A percentile compares a stretch with the other conserved stretches of the same genome.
These are phyloP conservation scores for Fraxinus floribunda DNA, from an alignment of 305 asterid genomes.

Conservation along the genomic window DNA sequence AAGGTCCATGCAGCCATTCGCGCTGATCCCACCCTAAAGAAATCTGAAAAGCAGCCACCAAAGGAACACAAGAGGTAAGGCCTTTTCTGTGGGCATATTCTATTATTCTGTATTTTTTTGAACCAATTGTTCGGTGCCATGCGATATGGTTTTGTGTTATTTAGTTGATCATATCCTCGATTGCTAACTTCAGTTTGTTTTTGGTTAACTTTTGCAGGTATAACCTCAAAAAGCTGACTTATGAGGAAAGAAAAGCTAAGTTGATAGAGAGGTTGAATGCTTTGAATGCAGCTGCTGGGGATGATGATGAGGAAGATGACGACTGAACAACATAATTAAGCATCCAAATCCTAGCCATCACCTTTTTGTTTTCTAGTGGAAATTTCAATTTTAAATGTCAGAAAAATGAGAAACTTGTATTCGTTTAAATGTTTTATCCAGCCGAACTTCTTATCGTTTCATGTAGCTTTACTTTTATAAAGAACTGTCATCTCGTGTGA, in stretches of 20 bases:
- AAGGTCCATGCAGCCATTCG: constrained; percentile 76
- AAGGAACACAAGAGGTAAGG: constrained; percentile 59
- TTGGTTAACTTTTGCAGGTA: constrained; percentile 28
- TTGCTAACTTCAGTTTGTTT: not conserved
- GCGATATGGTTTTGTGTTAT: no score
- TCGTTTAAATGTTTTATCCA: not conserved
- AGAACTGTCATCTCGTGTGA: not conserved
- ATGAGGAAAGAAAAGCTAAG: constrained; percentile 43
- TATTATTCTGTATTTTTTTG: not conserved
- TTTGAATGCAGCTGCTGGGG: constrained; percentile 41
- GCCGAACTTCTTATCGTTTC: not conserved
- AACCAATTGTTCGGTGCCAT: not conserved
- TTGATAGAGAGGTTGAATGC: constrained; percentile 51
- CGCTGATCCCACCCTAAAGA: constrained; percentile 49
- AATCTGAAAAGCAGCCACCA: constrained; percentile 50
- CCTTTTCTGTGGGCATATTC: not conserved
- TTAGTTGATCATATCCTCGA: not conserved
- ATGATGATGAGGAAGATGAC: constrained; percentile 32
- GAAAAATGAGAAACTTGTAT: not conserved
- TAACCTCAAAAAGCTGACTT: constrained; percentile 50
- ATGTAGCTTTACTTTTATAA: not conserved
- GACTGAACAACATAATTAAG: constrained; percentile 33
- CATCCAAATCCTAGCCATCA: constrained; percentile 1
- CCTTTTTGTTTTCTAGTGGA: constrained; percentile 3
- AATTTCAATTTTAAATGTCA: constrained; percentile 2